Percentiles rank a stretch among this genome's conserved stretches.
Evolutionary conservation across 257 asterid genomes (phyloP).

Genomic region (Avicennia marina): DNA sequence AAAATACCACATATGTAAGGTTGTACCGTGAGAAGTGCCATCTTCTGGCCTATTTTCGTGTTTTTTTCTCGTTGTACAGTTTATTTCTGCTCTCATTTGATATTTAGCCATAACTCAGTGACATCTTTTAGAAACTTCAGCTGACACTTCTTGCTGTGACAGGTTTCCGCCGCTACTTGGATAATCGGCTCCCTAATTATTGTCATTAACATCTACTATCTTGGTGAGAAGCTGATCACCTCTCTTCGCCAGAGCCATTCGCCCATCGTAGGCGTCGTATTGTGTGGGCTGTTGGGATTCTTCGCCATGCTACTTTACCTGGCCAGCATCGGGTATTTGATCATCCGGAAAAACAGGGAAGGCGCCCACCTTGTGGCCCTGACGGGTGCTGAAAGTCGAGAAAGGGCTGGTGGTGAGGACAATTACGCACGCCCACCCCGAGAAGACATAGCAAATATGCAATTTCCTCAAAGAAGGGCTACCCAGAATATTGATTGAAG

Average conservation of each 20-base stretch:
- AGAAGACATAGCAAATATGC: conserved; percentile 74
- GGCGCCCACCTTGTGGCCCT: conserved; percentile 61
- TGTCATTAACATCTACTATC: conserved; percentile 76
- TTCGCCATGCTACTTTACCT: conserved; percentile 60
- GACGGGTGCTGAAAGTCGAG: conserved; percentile 38
- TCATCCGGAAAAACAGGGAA: conserved; percentile 55
- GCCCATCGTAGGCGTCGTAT: conserved; percentile 28
- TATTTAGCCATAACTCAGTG: background rate
- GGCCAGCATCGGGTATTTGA: conserved; percentile 59
- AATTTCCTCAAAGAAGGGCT: conserved; percentile 59
- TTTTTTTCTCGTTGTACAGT: background rate
- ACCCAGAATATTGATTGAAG: conserved; percentile 34
- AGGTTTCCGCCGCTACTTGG: conserved; percentile 84
- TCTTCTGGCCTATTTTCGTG: no score
- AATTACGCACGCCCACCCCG: conserved; percentile 40
- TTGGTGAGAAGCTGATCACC: conserved; percentile 52
- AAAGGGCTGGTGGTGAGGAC: conserved; percentile 20
- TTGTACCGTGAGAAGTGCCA: no score
- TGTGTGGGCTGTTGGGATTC: conserved; percentile 68
- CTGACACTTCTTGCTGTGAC: conserved; percentile 11
- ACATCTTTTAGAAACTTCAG: no score
- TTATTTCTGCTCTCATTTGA: background rate
- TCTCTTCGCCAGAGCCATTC: conserved; percentile 55
- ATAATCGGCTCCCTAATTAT: conserved; percentile 70
- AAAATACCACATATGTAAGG: no score